Evolutionary conservation across 2,329 filamentous ascomycete species (phyloP).

Genomic region (Mycosphaerella sp.): DNA sequence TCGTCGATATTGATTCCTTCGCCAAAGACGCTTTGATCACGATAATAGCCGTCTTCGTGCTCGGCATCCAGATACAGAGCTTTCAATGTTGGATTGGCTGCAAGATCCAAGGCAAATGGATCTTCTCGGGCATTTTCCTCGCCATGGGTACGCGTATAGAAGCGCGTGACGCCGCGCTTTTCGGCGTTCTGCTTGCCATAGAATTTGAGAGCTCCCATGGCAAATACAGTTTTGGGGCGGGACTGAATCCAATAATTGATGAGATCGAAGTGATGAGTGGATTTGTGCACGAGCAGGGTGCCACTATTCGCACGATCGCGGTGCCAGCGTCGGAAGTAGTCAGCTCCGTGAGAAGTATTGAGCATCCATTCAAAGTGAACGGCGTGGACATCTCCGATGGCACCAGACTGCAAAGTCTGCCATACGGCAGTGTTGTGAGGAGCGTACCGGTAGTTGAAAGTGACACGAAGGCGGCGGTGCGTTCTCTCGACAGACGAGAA

Average conservation of each 20-base stretch:
- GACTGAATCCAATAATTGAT: slow-evolving; percentile 58
- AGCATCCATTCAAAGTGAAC: slow-evolving; percentile 41
- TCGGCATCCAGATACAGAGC: slow-evolving; percentile 57
- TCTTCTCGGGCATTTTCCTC: slow-evolving; percentile 34
- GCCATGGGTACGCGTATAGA: slow-evolving; percentile 30
- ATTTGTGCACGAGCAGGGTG: slow-evolving; percentile 56
- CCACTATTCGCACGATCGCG: slow-evolving; percentile 56
- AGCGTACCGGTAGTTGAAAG: slow-evolving; percentile 60
- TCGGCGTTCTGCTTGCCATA: slow-evolving; percentile 59
- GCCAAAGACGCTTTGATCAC: slow-evolving; percentile 57
- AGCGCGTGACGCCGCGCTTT: slow-evolving; percentile 46
- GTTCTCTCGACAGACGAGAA: slow-evolving; percentile 50
- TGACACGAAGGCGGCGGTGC: slow-evolving; percentile 48
- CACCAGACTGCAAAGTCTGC: slow-evolving; percentile 49
- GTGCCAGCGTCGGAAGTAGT: slow-evolving; percentile 60
- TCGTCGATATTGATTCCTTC: slow-evolving; percentile 61
- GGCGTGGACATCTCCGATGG: slow-evolving; percentile 50
- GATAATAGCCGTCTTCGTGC: slow-evolving; percentile 57
- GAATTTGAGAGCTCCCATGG: slow-evolving; percentile 54
- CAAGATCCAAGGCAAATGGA: slow-evolving; percentile 55
- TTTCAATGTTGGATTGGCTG: slow-evolving; percentile 49
- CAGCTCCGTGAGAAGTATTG: slow-evolving; percentile 56
- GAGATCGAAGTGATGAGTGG: slow-evolving; percentile 59
- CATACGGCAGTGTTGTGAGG: slow-evolving; percentile 59
- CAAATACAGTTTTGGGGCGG: slow-evolving; percentile 51